Evolutionary conservation across 1,139 yeast species (phyloP).

Genomic region (Sugiyamaella paludigena): DNA sequence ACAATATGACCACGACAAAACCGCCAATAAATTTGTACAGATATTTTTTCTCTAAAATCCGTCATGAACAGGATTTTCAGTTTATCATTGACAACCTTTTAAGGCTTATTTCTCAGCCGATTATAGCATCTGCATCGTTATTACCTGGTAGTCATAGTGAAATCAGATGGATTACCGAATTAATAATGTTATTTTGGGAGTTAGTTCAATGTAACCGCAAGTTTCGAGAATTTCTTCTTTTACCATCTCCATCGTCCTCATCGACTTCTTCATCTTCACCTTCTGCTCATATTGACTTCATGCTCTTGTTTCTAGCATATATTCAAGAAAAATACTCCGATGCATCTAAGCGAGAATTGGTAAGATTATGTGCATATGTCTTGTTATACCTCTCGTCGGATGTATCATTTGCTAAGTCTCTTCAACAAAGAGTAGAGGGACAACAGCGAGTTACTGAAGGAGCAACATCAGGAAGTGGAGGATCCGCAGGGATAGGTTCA

Average conservation of each 20-base stretch:
- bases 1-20: constrained; percentile 7
- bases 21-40: constrained; percentile 36
- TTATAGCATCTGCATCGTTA: constrained; percentile 35
- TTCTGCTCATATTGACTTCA: no score
- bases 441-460: no score
- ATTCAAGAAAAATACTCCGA: constrained; percentile 49
- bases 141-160: constrained; percentile 36
- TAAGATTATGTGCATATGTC: constrained; percentile 60
- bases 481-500: no score
- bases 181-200: constrained; percentile 70
- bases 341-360: constrained; percentile 47
- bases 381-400: constrained; percentile 61
- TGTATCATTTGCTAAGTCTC: constrained; percentile 29
- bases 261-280: no score
- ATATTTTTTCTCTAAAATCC: constrained; percentile 38
- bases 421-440: constrained; percentile 32
- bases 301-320: constrained; percentile 56
- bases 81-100: constrained; percentile 45
- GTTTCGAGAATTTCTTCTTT: constrained; percentile 47
- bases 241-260: constrained; percentile 44
- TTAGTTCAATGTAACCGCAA: constrained; percentile 63
- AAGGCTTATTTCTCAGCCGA: constrained; percentile 34
- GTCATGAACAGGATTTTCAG: constrained; percentile 42
- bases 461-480: no score
- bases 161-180: constrained; percentile 44